Base-by-base conservation (phyloP, 176 grass and related monocot genomes). In the Rhynchospora pubera region DNA sequence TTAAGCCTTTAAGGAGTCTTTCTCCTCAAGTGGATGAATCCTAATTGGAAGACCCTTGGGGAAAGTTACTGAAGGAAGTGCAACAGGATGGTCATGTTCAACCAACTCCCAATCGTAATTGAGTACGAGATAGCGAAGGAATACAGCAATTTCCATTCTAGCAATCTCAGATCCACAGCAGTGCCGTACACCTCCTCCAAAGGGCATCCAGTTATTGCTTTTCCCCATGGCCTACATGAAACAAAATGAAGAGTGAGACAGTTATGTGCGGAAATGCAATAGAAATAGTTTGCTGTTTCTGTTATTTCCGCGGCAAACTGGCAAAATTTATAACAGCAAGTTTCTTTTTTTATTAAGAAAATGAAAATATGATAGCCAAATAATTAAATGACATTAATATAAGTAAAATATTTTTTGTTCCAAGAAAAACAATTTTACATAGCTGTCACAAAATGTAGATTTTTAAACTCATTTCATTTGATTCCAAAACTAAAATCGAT, bases 51-150 rank as follows among this genome's bases (percentile, higher is more conserved):
- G n/a, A 4, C 58, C 58, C 7, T 61, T 61, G 58, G 58, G 58
- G n/a, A 61, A 61, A 7, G 58, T 61, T 19, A 61, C n/a, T n/a
- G 58, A 61, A n/a, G n/a, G n/a, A n/a, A 5, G 23, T 15, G 76
- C 9, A 23, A 80, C 7, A 16, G 84, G 84, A 2, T 86, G 74
- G 77, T 86, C 77, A 0, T 22, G 63, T 51, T 86, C 77, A 13
- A 32, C 52, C 3, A 44, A 5, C 15, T 81, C 76, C 84, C 84
- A 86, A 13, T 81, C 63, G 19, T 72, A 80, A 24, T 71, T 80
- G 21, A 69, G 84, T 18, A 81, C 34, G 47, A 86, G 76, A 34
- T 86, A 57, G 22, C 79, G 84, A 24, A 80, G 62, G 63, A 81
- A 86, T 11, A 86, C 50, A 1, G 39, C n/a, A 15, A 72, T 86